Conservation (phyloP, 495 filamentous ascomycete genomes). For the Penicillium fimorum region DNA sequence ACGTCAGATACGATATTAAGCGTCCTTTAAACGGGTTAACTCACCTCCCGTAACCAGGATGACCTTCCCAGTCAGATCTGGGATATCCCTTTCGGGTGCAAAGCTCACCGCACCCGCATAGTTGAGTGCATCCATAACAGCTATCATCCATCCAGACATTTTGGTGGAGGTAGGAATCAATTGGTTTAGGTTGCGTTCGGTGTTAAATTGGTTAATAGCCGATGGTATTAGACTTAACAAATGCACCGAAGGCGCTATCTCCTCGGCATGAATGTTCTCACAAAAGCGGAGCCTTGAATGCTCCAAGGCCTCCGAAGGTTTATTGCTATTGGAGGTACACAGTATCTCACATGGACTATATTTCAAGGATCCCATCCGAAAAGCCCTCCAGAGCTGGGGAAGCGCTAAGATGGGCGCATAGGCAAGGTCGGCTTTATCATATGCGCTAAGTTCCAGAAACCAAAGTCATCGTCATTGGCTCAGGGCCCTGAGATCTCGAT, state of each 20-base stretch:
- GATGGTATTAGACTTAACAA: neutral
- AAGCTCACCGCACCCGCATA: slow-evolving; percentile 33
- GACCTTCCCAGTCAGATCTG: slow-evolving; percentile 50
- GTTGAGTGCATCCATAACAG: slow-evolving; percentile 26
- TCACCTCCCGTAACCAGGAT: slow-evolving; percentile 57
- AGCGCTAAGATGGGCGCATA: too few species aligned
- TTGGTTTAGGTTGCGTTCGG: neutral
- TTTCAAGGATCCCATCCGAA: too few species aligned
- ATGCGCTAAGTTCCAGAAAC: too few species aligned
- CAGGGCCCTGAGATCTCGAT: too few species aligned
- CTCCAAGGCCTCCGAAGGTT: too few species aligned
- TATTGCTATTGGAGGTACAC: too few species aligned
- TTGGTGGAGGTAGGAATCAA: neutral
- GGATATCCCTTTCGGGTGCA: slow-evolving; percentile 49
- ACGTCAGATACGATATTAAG: neutral
- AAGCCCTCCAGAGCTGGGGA: too few species aligned
- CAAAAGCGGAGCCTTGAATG: too few species aligned
- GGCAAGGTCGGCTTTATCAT: too few species aligned
- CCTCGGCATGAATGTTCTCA: neutral
- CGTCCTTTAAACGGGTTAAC: slow-evolving; percentile 19
- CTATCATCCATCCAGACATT: slow-evolving; percentile 26
- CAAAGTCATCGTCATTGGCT: too few species aligned
- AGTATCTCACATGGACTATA: too few species aligned
- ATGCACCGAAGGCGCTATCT: neutral
- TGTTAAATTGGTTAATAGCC: slow-evolving; percentile 5